Conservation (phyloP, 148 eudicot genomes). For the Nepenthes mirabilis region DNA sequence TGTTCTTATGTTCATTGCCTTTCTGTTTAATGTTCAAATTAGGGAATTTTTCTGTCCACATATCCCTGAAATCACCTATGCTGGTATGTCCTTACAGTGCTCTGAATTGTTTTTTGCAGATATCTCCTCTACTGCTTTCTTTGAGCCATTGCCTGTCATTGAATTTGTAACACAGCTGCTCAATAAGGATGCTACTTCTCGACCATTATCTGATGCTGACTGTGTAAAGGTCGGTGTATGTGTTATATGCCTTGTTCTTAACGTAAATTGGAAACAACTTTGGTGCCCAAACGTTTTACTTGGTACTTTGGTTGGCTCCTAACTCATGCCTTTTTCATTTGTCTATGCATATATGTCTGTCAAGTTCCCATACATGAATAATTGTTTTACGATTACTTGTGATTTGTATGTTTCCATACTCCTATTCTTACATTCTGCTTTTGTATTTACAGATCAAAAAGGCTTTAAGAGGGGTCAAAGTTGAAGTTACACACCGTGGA, state of each 20-base stretch:
- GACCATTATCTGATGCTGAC: conserved; percentile 71
- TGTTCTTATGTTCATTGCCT: background rate
- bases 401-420: too few relatives aligned
- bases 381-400: background rate
- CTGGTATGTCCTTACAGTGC: background rate
- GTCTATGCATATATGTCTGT: background rate
- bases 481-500: conserved; percentile 25
- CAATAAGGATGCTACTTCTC: conserved; percentile 36
- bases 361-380: too few relatives aligned
- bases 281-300: too few relatives aligned
- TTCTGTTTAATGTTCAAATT: too few relatives aligned
- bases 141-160: conserved; percentile 56
- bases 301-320: too few relatives aligned
- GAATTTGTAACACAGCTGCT: conserved; percentile 61
- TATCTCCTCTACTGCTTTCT: conserved; percentile 77
- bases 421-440: background rate
- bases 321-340: too few relatives aligned
- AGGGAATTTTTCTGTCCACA: too few relatives aligned
- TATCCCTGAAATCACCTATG: too few relatives aligned
- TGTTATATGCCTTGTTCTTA: background rate
- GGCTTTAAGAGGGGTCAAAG: conserved; percentile 21
- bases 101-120: conserved; percentile 22
- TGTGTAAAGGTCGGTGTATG: conserved; percentile 40
- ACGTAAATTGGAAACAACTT: background rate
- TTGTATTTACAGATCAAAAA: conserved; percentile 18